phyloP scores from a whole-genome alignment of 208 protist species.

The Wallacemonas sp. region DNA sequence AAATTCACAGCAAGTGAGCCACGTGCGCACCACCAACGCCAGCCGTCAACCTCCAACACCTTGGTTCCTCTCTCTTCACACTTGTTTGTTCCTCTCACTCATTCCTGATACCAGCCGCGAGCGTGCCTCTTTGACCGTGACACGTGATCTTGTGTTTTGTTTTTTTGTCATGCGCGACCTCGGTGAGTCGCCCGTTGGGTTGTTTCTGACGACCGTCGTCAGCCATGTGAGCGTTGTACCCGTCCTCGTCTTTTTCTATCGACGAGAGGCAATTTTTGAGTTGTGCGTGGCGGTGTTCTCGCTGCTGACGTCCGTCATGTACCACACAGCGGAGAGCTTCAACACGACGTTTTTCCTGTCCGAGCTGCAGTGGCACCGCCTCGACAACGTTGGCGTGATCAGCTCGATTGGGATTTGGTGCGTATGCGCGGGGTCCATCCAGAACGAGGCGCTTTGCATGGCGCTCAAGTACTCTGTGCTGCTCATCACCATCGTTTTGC shows the following conservation, averaged over 20 bases:
- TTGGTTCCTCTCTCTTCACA: background rate
- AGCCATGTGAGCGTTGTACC: conserved; percentile 71
- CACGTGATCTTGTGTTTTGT: no score
- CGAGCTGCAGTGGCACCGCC: conserved; percentile 68
- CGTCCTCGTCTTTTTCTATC: conserved; percentile 41
- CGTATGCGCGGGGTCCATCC: conserved; percentile 42
- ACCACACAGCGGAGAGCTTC: conserved; percentile 70
- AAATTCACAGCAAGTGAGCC: no score
- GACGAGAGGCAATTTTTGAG: conserved; percentile 54
- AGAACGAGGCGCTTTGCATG: conserved; percentile 37
- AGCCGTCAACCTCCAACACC: no score
- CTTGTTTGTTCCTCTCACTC: background rate
- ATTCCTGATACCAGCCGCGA: background rate
- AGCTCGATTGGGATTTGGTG: conserved; percentile 50
- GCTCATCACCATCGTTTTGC: conserved; percentile 50
- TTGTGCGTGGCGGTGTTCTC: conserved; percentile 47
- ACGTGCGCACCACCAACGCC: no score
- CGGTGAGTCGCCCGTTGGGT: conserved; percentile 26
- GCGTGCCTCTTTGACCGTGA: background rate
- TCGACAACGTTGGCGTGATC: conserved; percentile 75
- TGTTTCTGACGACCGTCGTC: conserved; percentile 65
- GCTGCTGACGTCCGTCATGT: conserved; percentile 69
- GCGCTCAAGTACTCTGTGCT: conserved; percentile 54
- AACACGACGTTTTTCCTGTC: conserved; percentile 48
- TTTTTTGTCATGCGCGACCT: conserved; percentile 31